Base-by-base conservation (phyloP, 805 yeast genomes). In the Candida mattraensis region DNA sequence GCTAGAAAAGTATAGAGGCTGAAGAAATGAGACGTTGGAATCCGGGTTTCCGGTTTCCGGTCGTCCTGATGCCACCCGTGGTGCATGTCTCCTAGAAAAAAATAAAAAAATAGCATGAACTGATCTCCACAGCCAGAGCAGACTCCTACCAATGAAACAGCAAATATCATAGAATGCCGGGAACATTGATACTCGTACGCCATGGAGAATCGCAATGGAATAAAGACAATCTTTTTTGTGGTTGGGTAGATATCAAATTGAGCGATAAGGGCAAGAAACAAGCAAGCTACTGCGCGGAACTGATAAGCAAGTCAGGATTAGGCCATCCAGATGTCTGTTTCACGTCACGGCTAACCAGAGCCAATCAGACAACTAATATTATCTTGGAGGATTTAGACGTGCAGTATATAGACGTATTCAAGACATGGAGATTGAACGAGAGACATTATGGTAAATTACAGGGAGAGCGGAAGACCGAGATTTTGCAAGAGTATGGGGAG, bases 201-300 rank as follows among this genome's bases (percentile, higher is more conserved):
- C 95, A 85, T 68, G 95, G 95, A 4, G 85, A 85, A 59, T 80
- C 88, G 54, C 80, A 78, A 53, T 78, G 87, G 78, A 85, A 85
- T 58, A 78, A 81, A 56, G 75, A 75, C 54, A 78, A 83, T 61
- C 68, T 77, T 46, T 85, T 85, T 63, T 83, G 93, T 59, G 95
- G 95, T 13, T 85, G 95, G 95, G 78, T 83, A 19, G 91, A 85
- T 63, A 81, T 83, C 21, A 69, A 72, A 40, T 66, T 85, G 50
- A 80, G 89, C 3, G 78, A 65, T 6, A 72, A 74, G 42, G 95
- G 95, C 30, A 65, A 69, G 46, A 63, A 66, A 42, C 93, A 85
- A 60, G 94, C 94, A 15, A 56, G 58, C 28, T 66, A 74, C 46
- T 80, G 87, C 23, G 87, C 86, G 16, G 66, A 68, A 33, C 61